Conservation (phyloP, 371 early-diverging fungal species). For the Catenaria anguillulae region DNA sequence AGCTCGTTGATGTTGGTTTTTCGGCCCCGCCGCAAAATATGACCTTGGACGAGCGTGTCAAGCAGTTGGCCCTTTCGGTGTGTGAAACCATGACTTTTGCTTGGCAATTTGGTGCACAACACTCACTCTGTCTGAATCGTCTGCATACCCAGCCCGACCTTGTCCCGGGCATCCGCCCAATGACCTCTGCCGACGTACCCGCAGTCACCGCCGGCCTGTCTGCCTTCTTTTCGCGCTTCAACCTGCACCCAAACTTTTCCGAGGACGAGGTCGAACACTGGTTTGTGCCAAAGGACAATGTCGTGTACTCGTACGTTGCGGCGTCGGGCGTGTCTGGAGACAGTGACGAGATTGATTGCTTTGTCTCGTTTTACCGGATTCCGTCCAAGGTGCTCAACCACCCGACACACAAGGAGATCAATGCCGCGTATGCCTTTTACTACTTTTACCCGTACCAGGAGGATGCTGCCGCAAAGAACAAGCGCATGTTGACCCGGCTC, state of each 20-base stretch:
- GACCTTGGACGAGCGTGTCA: constrained; percentile 59
- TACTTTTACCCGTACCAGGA: constrained; percentile 46
- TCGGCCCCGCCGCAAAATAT: constrained; percentile 53
- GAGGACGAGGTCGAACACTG: constrained; percentile 85
- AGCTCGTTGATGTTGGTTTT: constrained; percentile 84
- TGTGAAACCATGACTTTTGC: no score
- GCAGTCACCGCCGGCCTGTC: constrained; percentile 55
- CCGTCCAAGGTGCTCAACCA: constrained; percentile 71
- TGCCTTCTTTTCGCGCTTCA: constrained; percentile 47
- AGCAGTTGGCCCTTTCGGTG: constrained; percentile 22
- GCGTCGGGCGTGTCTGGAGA: constrained; percentile 31
- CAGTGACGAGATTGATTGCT: constrained; percentile 53
- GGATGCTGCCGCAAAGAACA: constrained; percentile 10
- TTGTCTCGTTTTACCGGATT: constrained; percentile 83
- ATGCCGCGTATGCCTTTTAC: constrained; percentile 87
- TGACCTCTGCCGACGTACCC: constrained; percentile 57
- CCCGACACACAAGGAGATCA: constrained; percentile 53
- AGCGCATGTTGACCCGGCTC: constrained; percentile 39
- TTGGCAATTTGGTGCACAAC: no score
- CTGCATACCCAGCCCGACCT: no score
- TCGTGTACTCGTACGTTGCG: constrained; percentile 84
- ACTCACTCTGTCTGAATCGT: no score
- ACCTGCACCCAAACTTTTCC: constrained; percentile 55
- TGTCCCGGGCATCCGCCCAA: constrained; percentile 60
- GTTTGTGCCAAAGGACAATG: constrained; percentile 64